Conservation (phyloP, 1,284 basidiomycete genomes). For the Cutaneotrichosporon mucoides region DNA sequence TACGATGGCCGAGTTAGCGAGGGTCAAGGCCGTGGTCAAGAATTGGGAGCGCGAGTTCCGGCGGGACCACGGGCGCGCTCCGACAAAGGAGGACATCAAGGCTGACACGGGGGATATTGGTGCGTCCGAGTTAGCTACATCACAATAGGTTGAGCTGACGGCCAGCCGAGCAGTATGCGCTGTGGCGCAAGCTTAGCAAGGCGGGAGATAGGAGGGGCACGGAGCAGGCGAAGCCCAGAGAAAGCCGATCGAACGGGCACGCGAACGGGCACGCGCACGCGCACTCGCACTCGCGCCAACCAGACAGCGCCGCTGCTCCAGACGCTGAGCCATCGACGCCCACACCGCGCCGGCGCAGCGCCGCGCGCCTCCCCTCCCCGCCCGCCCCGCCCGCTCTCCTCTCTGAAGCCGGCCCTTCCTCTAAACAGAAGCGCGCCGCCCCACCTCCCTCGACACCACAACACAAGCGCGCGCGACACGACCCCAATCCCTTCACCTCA, state of each 20-base stretch:
- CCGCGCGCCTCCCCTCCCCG: background rate
- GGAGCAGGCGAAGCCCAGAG: background rate
- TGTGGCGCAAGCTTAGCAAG: slow-evolving; percentile 73
- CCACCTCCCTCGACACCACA: slow-evolving; percentile 23
- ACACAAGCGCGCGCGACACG: slow-evolving; percentile 10
- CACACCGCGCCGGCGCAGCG: background rate
- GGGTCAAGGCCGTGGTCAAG: slow-evolving; percentile 71
- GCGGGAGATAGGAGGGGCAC: slow-evolving; percentile 18
- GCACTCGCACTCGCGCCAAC: too few relatives aligned
- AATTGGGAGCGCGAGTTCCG: slow-evolving; percentile 75
- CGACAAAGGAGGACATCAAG: slow-evolving; percentile 70
- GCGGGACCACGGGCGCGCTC: slow-evolving; percentile 58
- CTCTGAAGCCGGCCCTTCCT: background rate
- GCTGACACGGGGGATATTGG: slow-evolving; percentile 57
- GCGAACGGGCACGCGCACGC: too few relatives aligned
- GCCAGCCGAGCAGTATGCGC: slow-evolving; percentile 71
- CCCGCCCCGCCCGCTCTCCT: background rate
- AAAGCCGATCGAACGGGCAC: too few relatives aligned
- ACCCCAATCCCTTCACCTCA: slow-evolving; percentile 42
- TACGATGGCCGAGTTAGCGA: slow-evolving; percentile 36
- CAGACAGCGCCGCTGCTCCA: too few relatives aligned
- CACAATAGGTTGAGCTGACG: background rate
- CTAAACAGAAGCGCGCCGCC: background rate
- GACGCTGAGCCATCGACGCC: too few relatives aligned
- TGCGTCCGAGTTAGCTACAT: slow-evolving; percentile 47